Evolutionary conservation across 2,329 filamentous ascomycete genomes (phyloP).

Genomic region (Colletotrichum salicis): DNA sequence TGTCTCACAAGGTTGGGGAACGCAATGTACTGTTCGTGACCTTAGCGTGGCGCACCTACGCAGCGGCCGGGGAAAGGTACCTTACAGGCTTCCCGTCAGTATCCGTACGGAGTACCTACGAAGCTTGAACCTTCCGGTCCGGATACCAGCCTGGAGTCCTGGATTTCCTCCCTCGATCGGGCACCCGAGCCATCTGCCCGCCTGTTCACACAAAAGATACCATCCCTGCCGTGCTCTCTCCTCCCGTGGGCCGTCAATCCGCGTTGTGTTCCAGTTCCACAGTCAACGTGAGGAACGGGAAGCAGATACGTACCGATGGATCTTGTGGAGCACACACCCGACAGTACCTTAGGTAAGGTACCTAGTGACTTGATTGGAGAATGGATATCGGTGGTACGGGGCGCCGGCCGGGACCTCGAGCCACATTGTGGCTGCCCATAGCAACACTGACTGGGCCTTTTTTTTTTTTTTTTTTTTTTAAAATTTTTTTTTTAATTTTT

Average conservation of each 20-base stretch:
- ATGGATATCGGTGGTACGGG: neutral
- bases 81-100: neutral
- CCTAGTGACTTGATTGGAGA: neutral
- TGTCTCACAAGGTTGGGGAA: neutral
- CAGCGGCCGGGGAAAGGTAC: slow-evolving; percentile 7
- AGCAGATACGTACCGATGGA: neutral
- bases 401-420: slow-evolving; percentile 2
- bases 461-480: slow-evolving; percentile 24
- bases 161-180: neutral
- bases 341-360: too few species aligned
- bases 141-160: neutral
- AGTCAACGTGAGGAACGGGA: neutral
- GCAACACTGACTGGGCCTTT: slow-evolving; percentile 3
- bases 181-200: neutral
- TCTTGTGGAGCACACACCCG: too few species aligned
- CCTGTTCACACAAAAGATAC: neutral
- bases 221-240: neutral
- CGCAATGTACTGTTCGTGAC: slow-evolving; percentile 12
- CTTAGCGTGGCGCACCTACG: slow-evolving; percentile 6
- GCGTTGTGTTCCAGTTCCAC: neutral
- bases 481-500: slow-evolving; percentile 19
- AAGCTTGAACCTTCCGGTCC: neutral
- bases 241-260: neutral
- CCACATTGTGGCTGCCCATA: slow-evolving; percentile 34
- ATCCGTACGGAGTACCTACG: neutral